These are phyloP conservation scores for Pyrrhoderma noxium DNA, from an alignment of 1,284 basidiomycete species.

Conservation along the genomic window DNA sequence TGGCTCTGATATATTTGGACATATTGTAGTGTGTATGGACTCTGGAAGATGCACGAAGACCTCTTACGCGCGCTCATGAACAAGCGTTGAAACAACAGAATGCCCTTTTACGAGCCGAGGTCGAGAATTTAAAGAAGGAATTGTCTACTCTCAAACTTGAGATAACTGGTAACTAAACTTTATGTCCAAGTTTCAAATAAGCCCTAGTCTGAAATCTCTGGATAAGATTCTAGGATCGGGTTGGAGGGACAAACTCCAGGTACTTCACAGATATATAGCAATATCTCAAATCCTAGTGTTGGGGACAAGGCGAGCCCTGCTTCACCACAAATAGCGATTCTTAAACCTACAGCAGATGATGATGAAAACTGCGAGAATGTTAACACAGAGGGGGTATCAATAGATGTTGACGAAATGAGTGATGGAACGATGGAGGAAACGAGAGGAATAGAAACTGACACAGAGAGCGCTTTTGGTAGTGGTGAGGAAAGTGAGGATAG, in stretches of 20 bases:
- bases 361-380: too few species aligned
- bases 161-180: too few species aligned
- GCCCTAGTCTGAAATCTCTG: too few species aligned
- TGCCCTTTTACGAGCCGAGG: conserved; percentile 12
- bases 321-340: too few species aligned
- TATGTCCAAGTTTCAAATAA: too few species aligned
- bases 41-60: conserved; percentile 11
- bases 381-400: not conserved
- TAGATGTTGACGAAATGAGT: not conserved
- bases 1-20: not conserved
- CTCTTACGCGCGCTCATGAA: conserved; percentile 17
- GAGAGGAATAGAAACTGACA: not conserved
- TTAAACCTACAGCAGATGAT: too few species aligned
- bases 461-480: conserved; percentile 10
- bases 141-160: not conserved
- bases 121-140: conserved; percentile 12
- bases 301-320: too few species aligned
- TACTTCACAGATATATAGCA: too few species aligned
- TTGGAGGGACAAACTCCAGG: too few species aligned
- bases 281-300: too few species aligned
- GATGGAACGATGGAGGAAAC: not conserved
- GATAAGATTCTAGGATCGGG: too few species aligned
- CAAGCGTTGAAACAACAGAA: conserved; percentile 17
- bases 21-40: conserved; percentile 13
- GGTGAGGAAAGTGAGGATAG: conserved; percentile 13